A percentile compares a stretch with the other conserved stretches of the same genome.
Conservation (phyloP, 352 stramenopile genomes). For the Phytophthora multivora region DNA sequence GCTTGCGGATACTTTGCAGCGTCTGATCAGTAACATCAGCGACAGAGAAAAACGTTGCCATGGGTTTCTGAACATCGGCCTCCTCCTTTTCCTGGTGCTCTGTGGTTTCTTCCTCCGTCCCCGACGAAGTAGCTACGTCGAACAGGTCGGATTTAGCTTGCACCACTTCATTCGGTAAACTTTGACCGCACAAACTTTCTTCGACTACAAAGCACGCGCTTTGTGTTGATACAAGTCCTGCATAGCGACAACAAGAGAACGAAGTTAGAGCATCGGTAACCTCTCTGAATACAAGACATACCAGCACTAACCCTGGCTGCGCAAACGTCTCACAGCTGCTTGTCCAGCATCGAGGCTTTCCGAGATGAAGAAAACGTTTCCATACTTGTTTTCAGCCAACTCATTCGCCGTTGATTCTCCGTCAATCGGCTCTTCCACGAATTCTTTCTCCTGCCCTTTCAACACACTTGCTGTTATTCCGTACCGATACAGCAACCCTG, state of each 20-base stretch:
- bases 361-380: constrained; percentile 35
- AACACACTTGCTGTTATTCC: constrained; percentile 33
- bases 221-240: constrained; percentile 24
- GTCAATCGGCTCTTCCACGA: background rate
- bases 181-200: constrained; percentile 38
- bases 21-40: constrained; percentile 56
- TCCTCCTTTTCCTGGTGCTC: background rate
- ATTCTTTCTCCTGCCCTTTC: background rate
- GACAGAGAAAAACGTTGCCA: constrained; percentile 45
- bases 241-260: background rate
- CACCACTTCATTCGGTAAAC: background rate
- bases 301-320: constrained; percentile 30
- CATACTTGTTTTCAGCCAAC: background rate
- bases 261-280: background rate
- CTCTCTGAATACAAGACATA: background rate
- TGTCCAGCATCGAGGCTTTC: constrained; percentile 16
- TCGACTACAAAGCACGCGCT: constrained; percentile 41
- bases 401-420: background rate
- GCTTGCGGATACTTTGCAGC: constrained; percentile 54
- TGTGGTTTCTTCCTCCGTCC: background rate
- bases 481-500: constrained; percentile 41
- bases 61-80: background rate
- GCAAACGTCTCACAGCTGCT: constrained; percentile 14
- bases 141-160: constrained; percentile 30
- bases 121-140: background rate